A percentile compares a stretch with the other conserved stretches of the same genome.
Conservation (phyloP, 2,329 filamentous ascomycete genomes). For the Venturia oleaginea region DNA sequence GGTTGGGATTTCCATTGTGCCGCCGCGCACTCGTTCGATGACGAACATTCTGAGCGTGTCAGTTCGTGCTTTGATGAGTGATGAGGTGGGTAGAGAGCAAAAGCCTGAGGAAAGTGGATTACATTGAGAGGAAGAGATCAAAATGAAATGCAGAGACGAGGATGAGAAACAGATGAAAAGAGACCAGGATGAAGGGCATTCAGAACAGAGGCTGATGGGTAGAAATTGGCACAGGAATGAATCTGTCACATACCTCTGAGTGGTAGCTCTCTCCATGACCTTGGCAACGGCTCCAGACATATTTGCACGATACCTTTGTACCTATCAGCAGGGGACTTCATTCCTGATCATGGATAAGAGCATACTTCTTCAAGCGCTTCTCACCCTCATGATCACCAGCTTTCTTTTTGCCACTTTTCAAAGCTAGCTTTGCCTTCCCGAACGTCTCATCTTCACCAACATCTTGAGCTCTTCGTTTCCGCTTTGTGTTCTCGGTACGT, state of each 20-base stretch:
- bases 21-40: conserved; percentile 39
- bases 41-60: conserved; percentile 40
- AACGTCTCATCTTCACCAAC: not conserved
- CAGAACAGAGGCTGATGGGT: not conserved
- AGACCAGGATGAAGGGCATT: not conserved
- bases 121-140: not conserved
- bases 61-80: not conserved
- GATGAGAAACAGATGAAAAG: not conserved
- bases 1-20: conserved; percentile 36
- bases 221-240: no score
- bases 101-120: not conserved
- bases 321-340: conserved; percentile 11
- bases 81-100: not conserved
- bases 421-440: not conserved
- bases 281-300: conserved; percentile 39
- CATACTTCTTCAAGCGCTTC: conserved; percentile 23
- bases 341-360: not conserved
- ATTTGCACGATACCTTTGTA: conserved; percentile 23
- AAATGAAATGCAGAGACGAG: not conserved
- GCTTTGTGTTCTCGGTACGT: not conserved
- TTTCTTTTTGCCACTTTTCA: conserved; percentile 8
- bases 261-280: conserved; percentile 39
- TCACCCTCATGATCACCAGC: conserved; percentile 18
- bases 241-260: conserved; percentile 30
- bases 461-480: not conserved